phyloP scores from a whole-genome alignment of 331 rosid species.

The Malus hybrid region DNA sequence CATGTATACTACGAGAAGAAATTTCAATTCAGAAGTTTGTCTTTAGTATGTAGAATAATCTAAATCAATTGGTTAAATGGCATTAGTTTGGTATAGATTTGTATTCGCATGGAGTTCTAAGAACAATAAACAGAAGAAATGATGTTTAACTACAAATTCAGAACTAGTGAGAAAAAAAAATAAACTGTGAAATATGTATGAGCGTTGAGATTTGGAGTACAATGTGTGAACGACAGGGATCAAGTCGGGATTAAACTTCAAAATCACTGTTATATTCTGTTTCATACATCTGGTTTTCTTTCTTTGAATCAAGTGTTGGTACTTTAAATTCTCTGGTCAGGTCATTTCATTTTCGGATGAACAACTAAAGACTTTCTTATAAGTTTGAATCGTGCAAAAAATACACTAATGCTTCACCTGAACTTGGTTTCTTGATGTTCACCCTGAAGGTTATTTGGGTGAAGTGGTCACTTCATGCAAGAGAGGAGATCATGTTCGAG shows the following conservation, averaged over 20 bases:
- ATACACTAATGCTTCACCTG: neutral
- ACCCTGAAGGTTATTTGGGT: conserved; percentile 19
- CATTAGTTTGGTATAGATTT: neutral
- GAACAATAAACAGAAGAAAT: neutral
- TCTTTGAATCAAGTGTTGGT: neutral
- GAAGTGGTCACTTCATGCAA: conserved; percentile 23
- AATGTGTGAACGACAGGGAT: neutral
- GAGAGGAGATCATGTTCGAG: conserved; percentile 21
- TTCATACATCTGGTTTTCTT: neutral
- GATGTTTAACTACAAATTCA: neutral
- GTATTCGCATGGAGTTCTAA: neutral
- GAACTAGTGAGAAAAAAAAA: neutral
- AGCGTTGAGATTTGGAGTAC: neutral
- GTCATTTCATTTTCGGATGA: neutral
- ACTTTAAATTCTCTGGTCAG: neutral
- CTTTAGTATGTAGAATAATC: neutral
- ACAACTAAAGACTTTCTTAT: neutral
- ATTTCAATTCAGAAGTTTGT: neutral
- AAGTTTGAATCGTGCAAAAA: neutral
- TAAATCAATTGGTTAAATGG: neutral
- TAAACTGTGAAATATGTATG: neutral
- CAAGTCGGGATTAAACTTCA: neutral
- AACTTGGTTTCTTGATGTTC: neutral
- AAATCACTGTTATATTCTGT: neutral
- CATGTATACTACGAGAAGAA: neutral